These are phyloP conservation scores for Sanguinoderma infundibulare DNA, from an alignment of 1,284 basidiomycete species.

Conservation along the genomic window DNA sequence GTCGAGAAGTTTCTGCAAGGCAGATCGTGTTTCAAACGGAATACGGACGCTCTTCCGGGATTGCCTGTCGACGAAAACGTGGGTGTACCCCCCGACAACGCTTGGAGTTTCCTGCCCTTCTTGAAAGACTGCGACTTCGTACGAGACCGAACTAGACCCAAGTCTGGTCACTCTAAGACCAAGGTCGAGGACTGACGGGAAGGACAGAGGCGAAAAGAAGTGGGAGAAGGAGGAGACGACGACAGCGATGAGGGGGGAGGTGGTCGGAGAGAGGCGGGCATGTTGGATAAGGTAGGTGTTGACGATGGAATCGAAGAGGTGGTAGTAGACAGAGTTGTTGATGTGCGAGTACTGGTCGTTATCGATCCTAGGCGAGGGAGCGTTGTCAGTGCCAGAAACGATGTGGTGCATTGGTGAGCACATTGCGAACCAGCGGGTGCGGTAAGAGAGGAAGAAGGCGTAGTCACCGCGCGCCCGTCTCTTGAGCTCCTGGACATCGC, in stretches of 20 bases:
- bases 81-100: conserved; percentile 79
- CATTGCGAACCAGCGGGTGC: conserved; percentile 67
- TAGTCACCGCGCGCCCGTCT: conserved; percentile 56
- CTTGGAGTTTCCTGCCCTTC: conserved; percentile 50
- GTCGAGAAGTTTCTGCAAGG: conserved; percentile 43
- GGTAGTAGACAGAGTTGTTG: conserved; percentile 81
- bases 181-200: conserved; percentile 68
- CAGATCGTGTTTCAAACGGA: conserved; percentile 40
- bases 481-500: conserved; percentile 25
- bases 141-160: conserved; percentile 73
- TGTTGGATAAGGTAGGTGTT: conserved; percentile 72
- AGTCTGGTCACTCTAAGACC: conserved; percentile 67
- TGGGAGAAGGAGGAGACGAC: conserved; percentile 75
- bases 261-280: conserved; percentile 45
- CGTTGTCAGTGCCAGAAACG: not conserved
- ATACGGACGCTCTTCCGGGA: conserved; percentile 60
- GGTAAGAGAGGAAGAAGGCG: conserved; percentile 60
- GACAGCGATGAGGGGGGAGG: conserved; percentile 63
- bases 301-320: conserved; percentile 77
- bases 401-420: not conserved
- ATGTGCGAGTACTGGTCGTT: conserved; percentile 82
- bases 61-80: conserved; percentile 73
- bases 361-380: conserved; percentile 59
- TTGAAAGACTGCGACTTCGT: conserved; percentile 75
- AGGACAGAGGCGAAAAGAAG: conserved; percentile 72